Evolutionary conservation across 345 rosid genomes (phyloP).

Genomic region (Gossypium australe): DNA sequence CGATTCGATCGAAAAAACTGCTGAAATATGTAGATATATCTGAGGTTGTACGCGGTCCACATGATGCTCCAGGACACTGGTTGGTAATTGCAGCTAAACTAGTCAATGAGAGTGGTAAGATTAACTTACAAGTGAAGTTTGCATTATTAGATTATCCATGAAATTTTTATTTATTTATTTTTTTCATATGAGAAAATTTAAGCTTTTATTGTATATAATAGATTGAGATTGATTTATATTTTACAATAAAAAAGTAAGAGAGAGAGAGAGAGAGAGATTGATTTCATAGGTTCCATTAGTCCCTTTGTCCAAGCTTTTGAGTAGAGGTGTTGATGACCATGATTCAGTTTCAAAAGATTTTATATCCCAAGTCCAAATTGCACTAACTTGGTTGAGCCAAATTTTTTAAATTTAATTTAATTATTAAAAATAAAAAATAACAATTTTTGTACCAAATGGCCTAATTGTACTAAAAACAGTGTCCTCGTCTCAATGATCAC

Average conservation of each 20-base stretch:
- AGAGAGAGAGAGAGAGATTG: no score
- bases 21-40: conserved; percentile 53
- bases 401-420: no score
- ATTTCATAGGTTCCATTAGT: no score
- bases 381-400: no score
- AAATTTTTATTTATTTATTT: background rate
- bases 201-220: conserved; percentile 3
- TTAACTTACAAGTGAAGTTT: conserved; percentile 60
- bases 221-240: background rate
- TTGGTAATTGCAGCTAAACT: conserved; percentile 60
- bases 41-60: conserved; percentile 59
- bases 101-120: conserved; percentile 51
- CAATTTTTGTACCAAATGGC: no score
- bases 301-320: no score
- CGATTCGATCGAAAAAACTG: conserved; percentile 38
- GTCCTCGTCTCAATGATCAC: rapidly evolving
- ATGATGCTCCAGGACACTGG: conserved; percentile 73
- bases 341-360: no score
- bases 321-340: no score
- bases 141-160: conserved; percentile 51
- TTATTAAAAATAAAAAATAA: no score
- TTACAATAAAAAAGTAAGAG: background rate
- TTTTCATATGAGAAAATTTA: background rate
- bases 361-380: no score
- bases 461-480: no score